Evolutionary conservation across 768 basidiomycete genomes (phyloP).

Genomic region (Lactarius hatsudake): DNA sequence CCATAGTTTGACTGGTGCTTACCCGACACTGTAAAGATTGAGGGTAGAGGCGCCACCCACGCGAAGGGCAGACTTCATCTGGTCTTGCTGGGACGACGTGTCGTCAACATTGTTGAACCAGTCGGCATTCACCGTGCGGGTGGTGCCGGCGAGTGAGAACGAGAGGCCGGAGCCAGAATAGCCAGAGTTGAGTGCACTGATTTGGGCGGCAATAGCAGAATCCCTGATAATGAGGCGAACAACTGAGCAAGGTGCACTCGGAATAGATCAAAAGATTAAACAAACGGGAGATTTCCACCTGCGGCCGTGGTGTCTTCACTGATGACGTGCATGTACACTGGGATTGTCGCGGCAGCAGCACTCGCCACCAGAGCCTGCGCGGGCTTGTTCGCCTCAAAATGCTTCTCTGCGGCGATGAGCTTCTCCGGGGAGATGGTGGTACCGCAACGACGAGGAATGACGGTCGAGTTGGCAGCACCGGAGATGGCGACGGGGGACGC

Average conservation of each 20-base stretch:
- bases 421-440: constrained; percentile 36
- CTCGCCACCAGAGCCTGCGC: constrained; percentile 13
- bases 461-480: constrained; percentile 24
- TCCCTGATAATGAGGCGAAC: constrained; percentile 21
- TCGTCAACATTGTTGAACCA: constrained; percentile 49
- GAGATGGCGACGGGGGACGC: constrained; percentile 30
- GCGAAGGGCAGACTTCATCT: constrained; percentile 49
- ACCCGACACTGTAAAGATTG: constrained; percentile 55
- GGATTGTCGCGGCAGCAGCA: constrained; percentile 30
- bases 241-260: background rate
- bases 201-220: constrained; percentile 44
- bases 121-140: constrained; percentile 42
- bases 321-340: constrained; percentile 48
- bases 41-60: constrained; percentile 41
- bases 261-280: background rate
- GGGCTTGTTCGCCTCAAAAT: constrained; percentile 42
- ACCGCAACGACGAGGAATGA: background rate
- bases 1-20: constrained; percentile 21
- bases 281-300: constrained; percentile 46
- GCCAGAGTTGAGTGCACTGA: constrained; percentile 42
- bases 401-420: constrained; percentile 38
- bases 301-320: constrained; percentile 38
- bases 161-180: constrained; percentile 40
- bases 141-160: constrained; percentile 43
- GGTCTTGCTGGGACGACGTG: constrained; percentile 36